Evolutionary conservation across 78 protist genomes (phyloP).

Genomic region (Polysphondylium violaceum): DNA sequence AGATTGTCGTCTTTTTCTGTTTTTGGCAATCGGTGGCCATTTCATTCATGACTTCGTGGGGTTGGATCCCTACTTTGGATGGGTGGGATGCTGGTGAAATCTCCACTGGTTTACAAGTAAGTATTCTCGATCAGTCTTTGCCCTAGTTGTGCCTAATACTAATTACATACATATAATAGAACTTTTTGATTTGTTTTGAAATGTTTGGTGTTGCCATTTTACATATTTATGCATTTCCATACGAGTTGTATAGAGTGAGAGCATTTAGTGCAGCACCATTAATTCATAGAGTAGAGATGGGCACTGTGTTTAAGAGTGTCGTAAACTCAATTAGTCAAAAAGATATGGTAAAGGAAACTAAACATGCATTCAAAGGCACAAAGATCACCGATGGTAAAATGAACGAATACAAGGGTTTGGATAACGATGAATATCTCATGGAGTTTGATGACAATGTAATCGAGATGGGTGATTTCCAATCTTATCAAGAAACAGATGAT

Average conservation of each 20-base stretch:
- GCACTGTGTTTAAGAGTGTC: conserved; percentile 19
- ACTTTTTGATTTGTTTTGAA: conserved; percentile 17
- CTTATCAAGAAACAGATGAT: conserved; percentile 19
- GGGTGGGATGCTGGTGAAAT: conserved; percentile 62
- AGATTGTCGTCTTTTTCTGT: conserved; percentile 46
- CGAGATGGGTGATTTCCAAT: conserved; percentile 70
- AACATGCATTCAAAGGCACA: conserved; percentile 9
- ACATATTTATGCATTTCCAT: conserved; percentile 65
- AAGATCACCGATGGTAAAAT: conserved; percentile 43
- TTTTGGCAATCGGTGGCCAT: conserved; percentile 43
- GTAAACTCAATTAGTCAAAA: conserved; percentile 16
- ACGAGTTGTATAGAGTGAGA: conserved; percentile 72
- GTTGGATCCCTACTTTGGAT: conserved; percentile 41
- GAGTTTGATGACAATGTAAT: conserved; percentile 55
- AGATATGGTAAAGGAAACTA: conserved; percentile 23
- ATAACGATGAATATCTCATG: conserved; percentile 17
- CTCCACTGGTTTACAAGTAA: conserved; percentile 68
- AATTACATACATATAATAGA: conserved; percentile 11
- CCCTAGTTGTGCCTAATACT: conserved; percentile 29
- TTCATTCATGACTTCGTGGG: conserved; percentile 32
- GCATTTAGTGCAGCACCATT: conserved; percentile 75
- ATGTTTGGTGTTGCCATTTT: conserved; percentile 19
- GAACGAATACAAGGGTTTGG: conserved; percentile 22
- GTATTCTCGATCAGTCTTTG: no score
- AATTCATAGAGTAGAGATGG: conserved; percentile 72